Base-by-base conservation (phyloP, 2,329 filamentous ascomycete species). In the Thielaviopsis musarum region DNA sequence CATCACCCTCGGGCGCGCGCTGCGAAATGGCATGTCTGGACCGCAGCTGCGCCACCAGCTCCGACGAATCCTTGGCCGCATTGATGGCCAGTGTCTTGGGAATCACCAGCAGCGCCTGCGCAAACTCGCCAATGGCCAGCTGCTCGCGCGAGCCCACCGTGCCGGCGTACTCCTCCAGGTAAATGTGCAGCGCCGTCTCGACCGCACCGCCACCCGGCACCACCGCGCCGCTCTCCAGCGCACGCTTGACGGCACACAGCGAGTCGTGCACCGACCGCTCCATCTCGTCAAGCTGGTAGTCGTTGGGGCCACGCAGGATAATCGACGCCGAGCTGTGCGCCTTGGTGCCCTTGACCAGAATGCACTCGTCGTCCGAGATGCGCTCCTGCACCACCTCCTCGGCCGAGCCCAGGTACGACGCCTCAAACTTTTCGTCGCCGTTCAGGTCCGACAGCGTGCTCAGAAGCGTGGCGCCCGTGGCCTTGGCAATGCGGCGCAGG, bases 131-230 rank as follows among this genome's bases (percentile, higher is more conserved):
- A 69, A 98, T 97, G 64, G 93, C 93, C 58, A 98, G 84, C 76
- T 98, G 93, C 74, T 98, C 93, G 67, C 93, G 85, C 59, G 91
- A 97, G 65, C 91, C 90, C 63, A 98, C 91, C 45, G 93, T 97
- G 66, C 93, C 91, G 58, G 93, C 93, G 73, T 95, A 98, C 74
- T 98, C 93, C 76, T 98, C 93, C 38, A 98, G 82, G 75, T 97
- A 98, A 70, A 98, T 98, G 76, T 97, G 93, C 65, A 98, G 81
- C 55, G 93, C 93, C n/a, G 93, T 97, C 77, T 98, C 93, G 22
- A 96, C 91, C 52, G 93, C 93, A 69, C 91, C 93, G 65, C 93
- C 93, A 65, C 93, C 93, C 17, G 93, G 93, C 48, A 98, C 93
- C 65, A 98, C 94, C 73, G 88, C 91, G 67, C 93, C 93, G 69